These are phyloP conservation scores for Diaporthe destruens DNA, from an alignment of 2,329 filamentous ascomycete genomes.

Conservation along the genomic window DNA sequence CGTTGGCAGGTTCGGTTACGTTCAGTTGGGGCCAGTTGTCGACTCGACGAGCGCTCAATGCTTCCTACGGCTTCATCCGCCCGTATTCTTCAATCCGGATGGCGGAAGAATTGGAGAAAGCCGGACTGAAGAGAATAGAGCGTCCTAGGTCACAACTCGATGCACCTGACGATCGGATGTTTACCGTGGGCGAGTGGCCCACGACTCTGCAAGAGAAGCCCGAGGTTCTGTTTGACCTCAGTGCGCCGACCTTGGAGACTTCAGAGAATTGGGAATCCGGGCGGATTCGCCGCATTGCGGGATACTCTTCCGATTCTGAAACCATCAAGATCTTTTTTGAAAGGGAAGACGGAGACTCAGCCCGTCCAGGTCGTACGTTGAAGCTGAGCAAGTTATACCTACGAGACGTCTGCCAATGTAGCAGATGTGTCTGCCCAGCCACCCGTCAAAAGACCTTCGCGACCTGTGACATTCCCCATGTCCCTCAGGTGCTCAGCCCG, in stretches of 20 bases:
- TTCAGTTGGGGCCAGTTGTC: background rate
- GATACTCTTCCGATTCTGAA: background rate
- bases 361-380: background rate
- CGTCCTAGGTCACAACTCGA: too few species aligned
- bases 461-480: constrained; percentile 55
- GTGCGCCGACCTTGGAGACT: background rate
- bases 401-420: constrained; percentile 68
- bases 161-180: too few species aligned
- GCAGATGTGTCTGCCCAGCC: constrained; percentile 65
- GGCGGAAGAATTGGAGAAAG: too few species aligned
- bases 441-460: constrained; percentile 70
- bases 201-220: background rate
- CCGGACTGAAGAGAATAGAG: too few species aligned
- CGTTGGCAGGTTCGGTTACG: background rate
- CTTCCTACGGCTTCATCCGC: background rate
- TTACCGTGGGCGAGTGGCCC: too few species aligned
- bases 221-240: background rate
- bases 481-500: constrained; percentile 48
- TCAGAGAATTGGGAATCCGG: too few species aligned
- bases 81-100: too few species aligned
- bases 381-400: constrained; percentile 49
- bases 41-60: too few species aligned
- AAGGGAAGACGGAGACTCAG: background rate
- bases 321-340: background rate
- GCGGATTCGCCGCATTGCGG: background rate